These are phyloP conservation scores for Tolypocladium nubicola DNA, from an alignment of 2,329 filamentous ascomycete genomes.

Conservation along the genomic window DNA sequence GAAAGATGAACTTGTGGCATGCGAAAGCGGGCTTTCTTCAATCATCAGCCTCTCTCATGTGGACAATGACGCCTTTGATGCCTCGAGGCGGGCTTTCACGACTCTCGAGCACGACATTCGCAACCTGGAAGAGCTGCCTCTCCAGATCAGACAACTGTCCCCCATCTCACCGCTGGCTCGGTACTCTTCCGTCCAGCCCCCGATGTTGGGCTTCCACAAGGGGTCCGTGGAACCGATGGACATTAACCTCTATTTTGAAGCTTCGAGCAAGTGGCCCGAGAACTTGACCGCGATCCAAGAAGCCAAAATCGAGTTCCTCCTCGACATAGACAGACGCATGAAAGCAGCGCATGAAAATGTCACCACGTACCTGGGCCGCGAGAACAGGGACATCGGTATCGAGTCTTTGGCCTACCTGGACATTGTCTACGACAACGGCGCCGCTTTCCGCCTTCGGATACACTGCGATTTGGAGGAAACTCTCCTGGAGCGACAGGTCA, in stretches of 20 bases:
- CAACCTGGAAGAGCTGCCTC: conserved; percentile 67
- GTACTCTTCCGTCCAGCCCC: conserved; percentile 50
- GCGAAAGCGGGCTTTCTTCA: conserved; percentile 39
- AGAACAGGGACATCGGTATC: conserved; percentile 58
- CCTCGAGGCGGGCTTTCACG: conserved; percentile 58
- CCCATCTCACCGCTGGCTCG: conserved; percentile 63
- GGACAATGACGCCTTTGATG: conserved; percentile 53
- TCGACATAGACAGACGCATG: conserved; percentile 65
- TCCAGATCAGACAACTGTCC: conserved; percentile 75
- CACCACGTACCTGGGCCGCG: conserved; percentile 64
- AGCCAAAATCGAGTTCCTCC: conserved; percentile 82
- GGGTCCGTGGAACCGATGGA: conserved; percentile 51
- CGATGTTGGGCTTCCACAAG: conserved; percentile 30
- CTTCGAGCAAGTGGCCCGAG: conserved; percentile 88
- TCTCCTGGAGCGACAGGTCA: conserved; percentile 67
- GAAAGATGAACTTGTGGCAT: conserved; percentile 40
- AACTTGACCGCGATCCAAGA: conserved; percentile 84
- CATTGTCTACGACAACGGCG: conserved; percentile 59
- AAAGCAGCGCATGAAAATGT: conserved; percentile 49
- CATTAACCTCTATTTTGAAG: conserved; percentile 83
- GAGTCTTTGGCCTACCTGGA: conserved; percentile 79
- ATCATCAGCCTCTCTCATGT: conserved; percentile 34
- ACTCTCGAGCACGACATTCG: conserved; percentile 69
- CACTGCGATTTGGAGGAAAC: conserved; percentile 80
- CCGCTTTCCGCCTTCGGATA: conserved; percentile 75